Conservation (phyloP, 2,329 filamentous ascomycete species). For the Aspergillus ruber region DNA sequence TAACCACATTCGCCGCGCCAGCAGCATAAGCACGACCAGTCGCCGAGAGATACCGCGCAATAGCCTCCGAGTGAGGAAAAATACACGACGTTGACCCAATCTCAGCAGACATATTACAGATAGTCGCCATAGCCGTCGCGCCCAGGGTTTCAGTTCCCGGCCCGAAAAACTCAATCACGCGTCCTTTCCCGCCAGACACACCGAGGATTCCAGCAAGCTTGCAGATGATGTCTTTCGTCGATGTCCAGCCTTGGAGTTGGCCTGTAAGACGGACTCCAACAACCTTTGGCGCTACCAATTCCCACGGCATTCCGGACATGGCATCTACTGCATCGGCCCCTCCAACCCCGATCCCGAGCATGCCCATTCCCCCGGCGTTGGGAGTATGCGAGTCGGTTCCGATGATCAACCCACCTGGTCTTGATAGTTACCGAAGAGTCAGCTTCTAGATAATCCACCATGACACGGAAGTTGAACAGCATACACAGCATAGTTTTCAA, state of each 20-base stretch:
- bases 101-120: constrained; percentile 59
- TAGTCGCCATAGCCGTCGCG: constrained; percentile 77
- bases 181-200: constrained; percentile 90
- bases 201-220: constrained; percentile 93
- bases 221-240: constrained; percentile 89
- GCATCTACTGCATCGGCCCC: constrained; percentile 96
- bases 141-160: constrained; percentile 66
- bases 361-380: constrained; percentile 88
- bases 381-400: constrained; percentile 95
- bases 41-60: constrained; percentile 85
- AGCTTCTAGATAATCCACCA: background rate
- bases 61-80: constrained; percentile 93
- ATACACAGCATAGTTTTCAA: constrained; percentile 36
- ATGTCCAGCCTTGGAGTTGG: constrained; percentile 71
- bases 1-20: constrained; percentile 39
- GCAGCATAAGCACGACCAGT: constrained; percentile 84
- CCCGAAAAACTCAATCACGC: constrained; percentile 52
- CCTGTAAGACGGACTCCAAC: constrained; percentile 12
- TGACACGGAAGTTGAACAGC: background rate
- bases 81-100: constrained; percentile 71
- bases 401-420: constrained; percentile 86
- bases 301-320: constrained; percentile 92
- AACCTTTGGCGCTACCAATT: constrained; percentile 79
- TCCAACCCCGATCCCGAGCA: constrained; percentile 88
- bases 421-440: constrained; percentile 14